Conservation (phyloP, 1,284 basidiomycete genomes). For the Pholiota adiposa region DNA sequence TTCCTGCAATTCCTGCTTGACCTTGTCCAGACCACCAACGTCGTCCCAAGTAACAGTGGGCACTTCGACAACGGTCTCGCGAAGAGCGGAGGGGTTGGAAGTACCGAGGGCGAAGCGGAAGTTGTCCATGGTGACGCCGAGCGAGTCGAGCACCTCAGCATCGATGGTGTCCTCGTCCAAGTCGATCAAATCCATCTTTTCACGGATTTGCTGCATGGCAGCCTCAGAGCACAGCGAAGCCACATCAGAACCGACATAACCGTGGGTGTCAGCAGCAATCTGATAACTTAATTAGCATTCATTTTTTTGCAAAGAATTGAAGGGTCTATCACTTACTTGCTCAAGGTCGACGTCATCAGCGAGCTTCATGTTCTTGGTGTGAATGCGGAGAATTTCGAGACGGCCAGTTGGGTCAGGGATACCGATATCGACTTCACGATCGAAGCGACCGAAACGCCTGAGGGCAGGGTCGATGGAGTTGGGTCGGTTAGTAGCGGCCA, state of each 20-base stretch:
- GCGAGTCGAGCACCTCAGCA: conserved; percentile 94
- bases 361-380: conserved; percentile 99
- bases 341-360: conserved; percentile 98
- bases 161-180: conserved; percentile 95
- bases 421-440: conserved; percentile 99
- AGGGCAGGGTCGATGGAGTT: conserved; percentile 99
- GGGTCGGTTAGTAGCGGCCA: conserved; percentile 98
- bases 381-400: conserved; percentile 97
- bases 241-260: conserved; percentile 98
- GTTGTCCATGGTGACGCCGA: conserved; percentile 98
- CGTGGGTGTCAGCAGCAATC: conserved; percentile 99
- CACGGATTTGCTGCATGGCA: conserved; percentile 98
- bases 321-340: conserved; percentile 58
- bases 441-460: conserved; percentile 97
- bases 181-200: conserved; percentile 97
- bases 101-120: conserved; percentile 95
- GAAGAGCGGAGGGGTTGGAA: conserved; percentile 95
- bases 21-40: conserved; percentile 98
- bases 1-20: conserved; percentile 99
- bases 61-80: conserved; percentile 96
- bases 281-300: conserved; percentile 33
- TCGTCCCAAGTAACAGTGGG: conserved; percentile 93
- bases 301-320: not conserved
- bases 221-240: conserved; percentile 97
- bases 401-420: conserved; percentile 99